A percentile compares a stretch with the other conserved stretches of the same genome.
These are phyloP conservation scores for Paraphoma chrysanthemicola DNA, from an alignment of 2,329 filamentous ascomycete species.

Conservation along the genomic window DNA sequence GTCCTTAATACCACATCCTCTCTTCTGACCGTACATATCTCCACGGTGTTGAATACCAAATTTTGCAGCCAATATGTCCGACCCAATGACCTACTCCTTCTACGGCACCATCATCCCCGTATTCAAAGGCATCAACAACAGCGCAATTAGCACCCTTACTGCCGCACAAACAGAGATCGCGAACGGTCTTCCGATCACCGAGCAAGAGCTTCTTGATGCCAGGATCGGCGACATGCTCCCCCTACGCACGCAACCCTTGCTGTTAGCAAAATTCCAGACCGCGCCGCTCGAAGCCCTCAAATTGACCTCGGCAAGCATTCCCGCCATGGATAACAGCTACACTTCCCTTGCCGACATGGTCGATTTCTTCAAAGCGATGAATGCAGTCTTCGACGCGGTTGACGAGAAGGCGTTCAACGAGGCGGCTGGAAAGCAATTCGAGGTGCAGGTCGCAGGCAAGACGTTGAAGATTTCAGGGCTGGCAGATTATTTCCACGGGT, in stretches of 20 bases:
- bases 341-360: slow-evolving; percentile 24
- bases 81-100: slow-evolving; percentile 11
- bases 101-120: slow-evolving; percentile 23
- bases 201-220: slow-evolving; percentile 24
- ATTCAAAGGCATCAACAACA: slow-evolving; percentile 11
- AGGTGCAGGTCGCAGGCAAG: slow-evolving; percentile 10
- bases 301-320: slow-evolving; percentile 7
- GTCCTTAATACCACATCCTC: too few species aligned
- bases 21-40: too few species aligned
- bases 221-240: slow-evolving; percentile 26
- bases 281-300: slow-evolving; percentile 12
- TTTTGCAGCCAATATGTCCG: background rate
- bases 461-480: slow-evolving; percentile 19
- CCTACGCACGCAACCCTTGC: slow-evolving; percentile 25
- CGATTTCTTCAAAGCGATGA: slow-evolving; percentile 22
- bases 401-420: slow-evolving; percentile 26
- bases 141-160: slow-evolving; percentile 23
- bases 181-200: slow-evolving; percentile 11
- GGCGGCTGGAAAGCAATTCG: slow-evolving; percentile 19
- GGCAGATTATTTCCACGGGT: slow-evolving; percentile 19
- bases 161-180: slow-evolving; percentile 24
- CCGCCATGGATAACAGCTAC: slow-evolving; percentile 15
- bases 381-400: slow-evolving; percentile 18
- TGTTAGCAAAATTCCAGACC: slow-evolving; percentile 21
- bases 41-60: too few species aligned